Percentiles rank a stretch among this genome's conserved stretches.
Conservation (phyloP, 805 yeast genomes). For the Wickerhamomyces canadensis region DNA sequence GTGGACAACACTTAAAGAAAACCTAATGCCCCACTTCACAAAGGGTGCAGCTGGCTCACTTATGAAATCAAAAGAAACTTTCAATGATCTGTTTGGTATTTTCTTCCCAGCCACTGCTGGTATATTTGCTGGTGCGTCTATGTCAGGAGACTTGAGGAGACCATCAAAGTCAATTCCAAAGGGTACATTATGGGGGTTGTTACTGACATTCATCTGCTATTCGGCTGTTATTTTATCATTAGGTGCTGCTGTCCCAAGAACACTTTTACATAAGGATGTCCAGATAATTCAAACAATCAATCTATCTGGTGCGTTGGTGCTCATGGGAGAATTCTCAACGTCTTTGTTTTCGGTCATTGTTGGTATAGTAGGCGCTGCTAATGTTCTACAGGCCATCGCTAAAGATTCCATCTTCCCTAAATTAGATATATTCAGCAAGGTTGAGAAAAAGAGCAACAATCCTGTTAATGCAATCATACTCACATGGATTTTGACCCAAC, state of each 20-base stretch:
- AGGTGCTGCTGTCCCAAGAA: constrained; percentile 77
- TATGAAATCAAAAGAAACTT: constrained; percentile 55
- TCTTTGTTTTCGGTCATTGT: constrained; percentile 89
- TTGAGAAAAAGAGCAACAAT: constrained; percentile 40
- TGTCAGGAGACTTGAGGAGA: constrained; percentile 87
- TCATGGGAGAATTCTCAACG: constrained; percentile 89
- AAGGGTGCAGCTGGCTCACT: constrained; percentile 91
- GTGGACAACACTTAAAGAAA: constrained; percentile 58
- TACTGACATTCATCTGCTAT: constrained; percentile 73
- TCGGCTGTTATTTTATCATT: constrained; percentile 74
- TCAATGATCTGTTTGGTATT: constrained; percentile 84
- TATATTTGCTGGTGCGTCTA: constrained; percentile 95
- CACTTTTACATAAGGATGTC: constrained; percentile 68
- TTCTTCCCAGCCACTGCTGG: constrained; percentile 99
- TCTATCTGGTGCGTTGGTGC: constrained; percentile 57
- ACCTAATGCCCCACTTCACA: constrained; percentile 76
- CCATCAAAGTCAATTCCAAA: constrained; percentile 89
- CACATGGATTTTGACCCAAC: constrained; percentile 80
- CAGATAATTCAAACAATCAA: constrained; percentile 83
- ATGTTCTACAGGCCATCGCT: constrained; percentile 85
- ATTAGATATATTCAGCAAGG: constrained; percentile 50
- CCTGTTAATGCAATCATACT: constrained; percentile 62
- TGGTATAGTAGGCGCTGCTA: constrained; percentile 95
- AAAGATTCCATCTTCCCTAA: constrained; percentile 87
- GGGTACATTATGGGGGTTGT: constrained; percentile 86